Evolutionary conservation across 2,329 filamentous ascomycete genomes (phyloP).

Genomic region (Pseudopyricularia cyperi): DNA sequence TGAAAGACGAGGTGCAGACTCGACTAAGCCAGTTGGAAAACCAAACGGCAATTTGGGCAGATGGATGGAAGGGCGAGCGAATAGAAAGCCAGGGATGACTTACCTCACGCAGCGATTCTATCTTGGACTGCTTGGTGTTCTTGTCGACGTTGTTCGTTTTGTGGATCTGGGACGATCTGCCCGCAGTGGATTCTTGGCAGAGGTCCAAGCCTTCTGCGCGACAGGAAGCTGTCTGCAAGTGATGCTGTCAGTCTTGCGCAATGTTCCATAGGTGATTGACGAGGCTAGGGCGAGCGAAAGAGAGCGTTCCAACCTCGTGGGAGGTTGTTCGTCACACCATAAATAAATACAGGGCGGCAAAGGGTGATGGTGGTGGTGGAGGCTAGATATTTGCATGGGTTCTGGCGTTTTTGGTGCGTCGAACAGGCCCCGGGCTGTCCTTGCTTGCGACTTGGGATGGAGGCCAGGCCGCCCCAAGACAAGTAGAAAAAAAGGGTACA

Average conservation of each 20-base stretch:
- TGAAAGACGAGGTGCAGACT: no score
- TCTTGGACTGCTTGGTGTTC: constrained; percentile 12
- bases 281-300: not conserved
- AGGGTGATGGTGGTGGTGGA: constrained; percentile 3
- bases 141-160: constrained; percentile 8
- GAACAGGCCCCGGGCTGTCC: constrained; percentile 7
- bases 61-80: not conserved
- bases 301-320: not conserved
- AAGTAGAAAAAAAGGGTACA: constrained; percentile 2
- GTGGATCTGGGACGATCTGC: constrained; percentile 12
- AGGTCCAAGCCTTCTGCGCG: constrained; percentile 16
- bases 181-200: constrained; percentile 18
- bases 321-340: not conserved
- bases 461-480: constrained; percentile 1
- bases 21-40: not conserved
- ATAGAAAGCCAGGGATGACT: constrained; percentile 5
- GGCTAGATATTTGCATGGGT: constrained; percentile 1
- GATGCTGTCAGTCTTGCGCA: not conserved
- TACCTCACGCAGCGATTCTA: constrained; percentile 17
- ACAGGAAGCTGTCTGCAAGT: constrained; percentile 15
- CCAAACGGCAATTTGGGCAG: constrained; percentile 1
- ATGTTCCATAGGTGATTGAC: not conserved
- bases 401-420: not conserved
- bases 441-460: constrained; percentile 1
- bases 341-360: not conserved